Base-by-base conservation (phyloP, 192 early-diverging fungal genomes). In the Coemansia sp. region DNA sequence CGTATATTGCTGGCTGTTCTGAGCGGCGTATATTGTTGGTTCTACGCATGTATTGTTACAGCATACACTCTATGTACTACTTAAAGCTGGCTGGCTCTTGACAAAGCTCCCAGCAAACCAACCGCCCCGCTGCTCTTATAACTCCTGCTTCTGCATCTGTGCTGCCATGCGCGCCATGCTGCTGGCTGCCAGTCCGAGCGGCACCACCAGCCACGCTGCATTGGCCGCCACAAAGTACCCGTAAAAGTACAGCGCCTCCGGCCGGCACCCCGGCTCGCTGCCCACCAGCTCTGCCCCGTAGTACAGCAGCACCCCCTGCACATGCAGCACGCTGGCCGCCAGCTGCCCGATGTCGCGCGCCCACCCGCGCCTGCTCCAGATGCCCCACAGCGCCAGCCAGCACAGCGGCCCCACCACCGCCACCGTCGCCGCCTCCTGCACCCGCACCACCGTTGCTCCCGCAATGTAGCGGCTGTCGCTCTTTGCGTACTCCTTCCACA, bases 401-500 rank as follows among this genome's bases (percentile, higher is more conserved):
- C 69, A 77, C 21, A 66, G 51, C 12, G 79, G 79, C 0, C 66
- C 79, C 15, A 60, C 56, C 9, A 69, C 47, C 16, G 53, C 18
- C 15, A 80, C 83, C 17, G 88, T 89, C 43, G 85, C 69, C 8
- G 68, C 53, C 57, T 89, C 88, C 62, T 86, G 83, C 26, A 76
- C 58, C 28, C 64, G 64, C 1, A 89, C 84, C 54, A 81, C 66
- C 8, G 80, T 51, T 28, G 78, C 77, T 16, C 57, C 53, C 5
- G 69, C 62, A 67, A 89, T 69, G 61, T 89, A 89, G 32, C 88
- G 59, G 53, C 83, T 84, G 65, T 89, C 88, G 59, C 78, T 81
- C 57, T 74, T 63, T 9, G 84, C 85, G 56, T 89, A 89, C 69
- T 89, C 88, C 69, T 89, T 89, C 85, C 85, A 87, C 52, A 86